A percentile compares a stretch with the other conserved stretches of the same genome.
These are phyloP conservation scores for Candida krabiensis DNA, from an alignment of 805 yeast species.

Conservation along the genomic window DNA sequence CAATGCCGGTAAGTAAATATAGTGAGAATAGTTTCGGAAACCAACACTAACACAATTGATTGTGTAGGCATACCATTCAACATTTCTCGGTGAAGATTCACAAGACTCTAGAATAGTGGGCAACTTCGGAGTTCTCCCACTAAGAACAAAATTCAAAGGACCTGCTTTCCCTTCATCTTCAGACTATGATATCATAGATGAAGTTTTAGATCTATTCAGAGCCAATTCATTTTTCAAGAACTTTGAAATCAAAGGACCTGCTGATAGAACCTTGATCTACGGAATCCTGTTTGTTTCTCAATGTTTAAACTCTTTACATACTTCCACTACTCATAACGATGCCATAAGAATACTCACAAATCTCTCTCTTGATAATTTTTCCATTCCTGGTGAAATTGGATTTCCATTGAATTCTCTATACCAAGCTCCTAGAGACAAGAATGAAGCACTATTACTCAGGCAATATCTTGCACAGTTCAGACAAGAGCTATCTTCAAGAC, in stretches of 20 bases:
- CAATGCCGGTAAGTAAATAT: too few species aligned
- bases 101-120: constrained; percentile 64
- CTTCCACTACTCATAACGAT: constrained; percentile 51
- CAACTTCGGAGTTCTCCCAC: constrained; percentile 81
- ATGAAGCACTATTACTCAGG: constrained; percentile 77
- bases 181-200: constrained; percentile 91
- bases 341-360: constrained; percentile 74
- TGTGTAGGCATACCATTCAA: constrained; percentile 70
- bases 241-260: constrained; percentile 94
- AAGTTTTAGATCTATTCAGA: constrained; percentile 84
- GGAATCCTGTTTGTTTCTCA: constrained; percentile 90
- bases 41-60: constrained; percentile 5
- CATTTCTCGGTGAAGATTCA: constrained; percentile 65
- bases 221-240: constrained; percentile 96
- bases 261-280: constrained; percentile 89
- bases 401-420: constrained; percentile 87
- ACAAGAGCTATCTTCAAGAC: constrained; percentile 85
- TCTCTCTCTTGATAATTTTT: constrained; percentile 81
- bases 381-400: constrained; percentile 93
- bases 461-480: constrained; percentile 88
- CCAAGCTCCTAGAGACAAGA: constrained; percentile 69
- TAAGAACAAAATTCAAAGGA: constrained; percentile 82
- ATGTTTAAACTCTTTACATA: constrained; percentile 65
- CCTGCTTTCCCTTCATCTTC: constrained; percentile 80
- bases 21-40: too few species aligned